These are phyloP conservation scores for Corinectria fuckeliana DNA, from an alignment of 2,329 filamentous ascomycete genomes.

Conservation along the genomic window DNA sequence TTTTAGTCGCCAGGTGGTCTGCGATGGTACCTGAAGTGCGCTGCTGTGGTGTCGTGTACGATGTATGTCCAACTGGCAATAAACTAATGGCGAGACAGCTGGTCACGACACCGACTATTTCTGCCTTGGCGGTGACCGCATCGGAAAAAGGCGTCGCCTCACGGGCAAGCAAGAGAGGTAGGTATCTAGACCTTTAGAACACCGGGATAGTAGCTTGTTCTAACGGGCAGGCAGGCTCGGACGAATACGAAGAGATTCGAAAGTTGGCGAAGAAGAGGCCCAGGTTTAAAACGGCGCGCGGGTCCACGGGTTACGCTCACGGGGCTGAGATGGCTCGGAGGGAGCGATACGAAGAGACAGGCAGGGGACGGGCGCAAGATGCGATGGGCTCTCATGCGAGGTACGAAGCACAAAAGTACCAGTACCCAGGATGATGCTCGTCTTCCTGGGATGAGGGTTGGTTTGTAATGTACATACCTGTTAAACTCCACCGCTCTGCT, in stretches of 20 bases:
- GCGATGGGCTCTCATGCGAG: slow-evolving; percentile 34
- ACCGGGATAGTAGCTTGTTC: slow-evolving; percentile 6
- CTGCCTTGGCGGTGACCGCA: slow-evolving; percentile 1
- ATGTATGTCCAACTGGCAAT: slow-evolving; percentile 5
- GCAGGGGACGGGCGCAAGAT: slow-evolving; percentile 33
- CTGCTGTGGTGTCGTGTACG: slow-evolving; percentile 18
- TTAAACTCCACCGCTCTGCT: slow-evolving; percentile 15
- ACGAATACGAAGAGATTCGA: slow-evolving; percentile 16
- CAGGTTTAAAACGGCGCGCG: slow-evolving; percentile 15
- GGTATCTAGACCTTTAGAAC: no score
- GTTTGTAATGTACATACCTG: no score
- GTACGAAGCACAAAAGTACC: slow-evolving; percentile 33
- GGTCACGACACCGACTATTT: slow-evolving; percentile 12
- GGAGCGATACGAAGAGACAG: slow-evolving; percentile 35
- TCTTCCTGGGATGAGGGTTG: background rate
- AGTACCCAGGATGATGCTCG: slow-evolving; percentile 28
- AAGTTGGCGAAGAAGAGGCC: slow-evolving; percentile 8
- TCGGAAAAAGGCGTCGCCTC: background rate
- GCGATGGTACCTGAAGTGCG: slow-evolving; percentile 19
- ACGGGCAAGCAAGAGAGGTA: slow-evolving; percentile 4
- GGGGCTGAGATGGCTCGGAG: slow-evolving; percentile 6
- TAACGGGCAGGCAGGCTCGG: slow-evolving; percentile 4
- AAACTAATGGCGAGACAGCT: slow-evolving; percentile 8
- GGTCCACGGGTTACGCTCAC: slow-evolving; percentile 14
- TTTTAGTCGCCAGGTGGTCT: slow-evolving; percentile 14